Conservation (phyloP, 23 red algal species). For the Cyanidiococcus yangmingshanensis region DNA sequence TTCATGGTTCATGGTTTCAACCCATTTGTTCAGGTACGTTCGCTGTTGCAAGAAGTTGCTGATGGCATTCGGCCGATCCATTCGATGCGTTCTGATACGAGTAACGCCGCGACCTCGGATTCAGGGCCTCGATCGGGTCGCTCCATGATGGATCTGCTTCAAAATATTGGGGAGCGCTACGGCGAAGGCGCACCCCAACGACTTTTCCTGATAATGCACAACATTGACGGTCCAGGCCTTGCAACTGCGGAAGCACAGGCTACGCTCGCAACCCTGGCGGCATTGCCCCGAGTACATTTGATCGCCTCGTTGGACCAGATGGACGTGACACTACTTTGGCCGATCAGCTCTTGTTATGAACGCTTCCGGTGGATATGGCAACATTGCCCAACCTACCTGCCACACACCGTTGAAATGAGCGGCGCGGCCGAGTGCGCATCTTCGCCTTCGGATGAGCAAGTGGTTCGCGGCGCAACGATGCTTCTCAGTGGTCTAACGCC, state of each 20-base stretch:
- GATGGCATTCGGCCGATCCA: not conserved
- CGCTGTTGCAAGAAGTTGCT: not conserved
- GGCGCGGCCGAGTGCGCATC: not conserved
- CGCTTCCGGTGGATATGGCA: conserved; percentile 61
- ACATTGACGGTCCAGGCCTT: conserved; percentile 67
- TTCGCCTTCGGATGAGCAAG: conserved; percentile 29
- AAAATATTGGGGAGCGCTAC: not conserved
- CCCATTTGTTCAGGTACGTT: not conserved
- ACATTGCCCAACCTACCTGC: conserved; percentile 40
- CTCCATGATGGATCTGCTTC: not conserved
- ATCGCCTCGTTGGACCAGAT: conserved; percentile 70
- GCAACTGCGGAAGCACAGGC: conserved; percentile 38
- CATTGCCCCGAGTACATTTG: conserved; percentile 34
- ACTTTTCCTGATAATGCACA: conserved; percentile 54
- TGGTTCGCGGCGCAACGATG: conserved; percentile 52
- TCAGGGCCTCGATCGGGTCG: not conserved
- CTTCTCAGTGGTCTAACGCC: conserved; percentile 53
- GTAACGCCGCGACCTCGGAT: not conserved
- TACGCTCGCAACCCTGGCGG: conserved; percentile 35
- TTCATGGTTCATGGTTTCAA: not conserved
- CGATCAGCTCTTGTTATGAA: conserved; percentile 29
- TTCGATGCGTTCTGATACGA: not conserved
- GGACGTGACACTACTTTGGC: conserved; percentile 66
- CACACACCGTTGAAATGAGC: conserved; percentile 41
- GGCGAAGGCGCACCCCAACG: not conserved